phyloP scores from a whole-genome alignment of 441 rosid species.

The Jatropha multifida region DNA sequence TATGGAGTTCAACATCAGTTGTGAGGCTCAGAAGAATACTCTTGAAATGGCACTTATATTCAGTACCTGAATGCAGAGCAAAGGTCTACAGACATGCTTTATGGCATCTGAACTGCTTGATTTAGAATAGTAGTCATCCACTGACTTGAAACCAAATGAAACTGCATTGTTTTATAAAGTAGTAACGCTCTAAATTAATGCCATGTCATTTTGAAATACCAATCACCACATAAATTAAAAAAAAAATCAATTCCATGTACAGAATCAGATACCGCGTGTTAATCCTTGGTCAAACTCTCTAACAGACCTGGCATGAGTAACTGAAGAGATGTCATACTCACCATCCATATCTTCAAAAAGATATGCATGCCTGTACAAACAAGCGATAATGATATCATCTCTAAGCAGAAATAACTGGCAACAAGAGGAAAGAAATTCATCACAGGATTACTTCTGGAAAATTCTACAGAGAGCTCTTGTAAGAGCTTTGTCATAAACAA shows the following conservation, averaged over 20 bases:
- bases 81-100: constrained; percentile 55
- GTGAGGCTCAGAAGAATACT: background rate
- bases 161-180: constrained; percentile 43
- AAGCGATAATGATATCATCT: constrained; percentile 21
- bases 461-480: constrained; percentile 57
- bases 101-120: constrained; percentile 68
- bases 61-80: constrained; percentile 88
- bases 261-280: constrained; percentile 55
- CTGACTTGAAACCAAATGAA: constrained; percentile 87
- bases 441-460: constrained; percentile 54
- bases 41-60: constrained; percentile 2
- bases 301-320: constrained; percentile 64
- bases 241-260: constrained; percentile 8
- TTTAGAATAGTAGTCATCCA: constrained; percentile 73
- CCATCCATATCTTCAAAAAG: constrained; percentile 83
- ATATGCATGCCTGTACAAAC: constrained; percentile 62
- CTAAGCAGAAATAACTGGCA: constrained; percentile 16
- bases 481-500: constrained; percentile 73
- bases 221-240: background rate
- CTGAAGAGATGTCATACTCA: constrained; percentile 64
- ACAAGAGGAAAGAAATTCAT: constrained; percentile 18
- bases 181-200: constrained; percentile 20
- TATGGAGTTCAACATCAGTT: background rate
- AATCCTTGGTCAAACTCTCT: constrained; percentile 79
- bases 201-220: background rate